These are phyloP conservation scores for Paraleonurus japonicus DNA, from an alignment of 257 asterid species.

Conservation along the genomic window DNA sequence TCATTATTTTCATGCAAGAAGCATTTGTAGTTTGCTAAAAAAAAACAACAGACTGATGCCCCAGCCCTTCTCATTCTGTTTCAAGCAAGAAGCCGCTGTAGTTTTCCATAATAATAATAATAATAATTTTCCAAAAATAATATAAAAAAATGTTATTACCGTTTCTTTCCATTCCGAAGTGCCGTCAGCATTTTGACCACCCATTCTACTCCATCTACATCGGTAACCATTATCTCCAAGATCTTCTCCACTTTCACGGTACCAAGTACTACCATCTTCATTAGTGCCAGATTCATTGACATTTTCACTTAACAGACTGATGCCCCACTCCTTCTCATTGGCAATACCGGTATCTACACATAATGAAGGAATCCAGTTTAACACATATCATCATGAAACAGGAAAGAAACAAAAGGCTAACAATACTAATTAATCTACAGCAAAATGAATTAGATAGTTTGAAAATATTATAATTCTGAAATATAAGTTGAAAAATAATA, in stretches of 20 bases:
- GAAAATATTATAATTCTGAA: neutral
- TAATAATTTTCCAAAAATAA: too few species aligned
- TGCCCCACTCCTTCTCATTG: constrained; percentile 98
- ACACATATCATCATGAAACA: constrained; percentile 1
- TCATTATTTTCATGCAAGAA: constrained; percentile 2
- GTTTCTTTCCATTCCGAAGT: constrained; percentile 95
- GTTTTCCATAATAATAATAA: too few species aligned
- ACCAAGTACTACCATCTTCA: constrained; percentile 95
- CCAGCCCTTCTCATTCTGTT: too few species aligned
- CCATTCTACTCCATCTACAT: constrained; percentile 96
- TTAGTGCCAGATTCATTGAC: constrained; percentile 74
- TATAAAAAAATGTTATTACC: constrained; percentile 40
- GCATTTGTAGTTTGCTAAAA: neutral
- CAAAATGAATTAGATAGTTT: neutral
- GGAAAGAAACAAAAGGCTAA: neutral
- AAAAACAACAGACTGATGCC: neutral
- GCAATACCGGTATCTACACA: constrained; percentile 92
- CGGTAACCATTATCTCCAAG: constrained; percentile 90
- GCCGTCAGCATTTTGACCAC: constrained; percentile 76
- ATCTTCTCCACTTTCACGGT: constrained; percentile 88
- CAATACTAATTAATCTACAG: neutral
- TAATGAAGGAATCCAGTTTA: constrained; percentile 2
- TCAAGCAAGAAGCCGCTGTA: too few species aligned
- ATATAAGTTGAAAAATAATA: neutral
- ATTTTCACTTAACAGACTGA: constrained; percentile 63